phyloP scores from a whole-genome alignment of 306 rosid species.

The Datisca glomerata region DNA sequence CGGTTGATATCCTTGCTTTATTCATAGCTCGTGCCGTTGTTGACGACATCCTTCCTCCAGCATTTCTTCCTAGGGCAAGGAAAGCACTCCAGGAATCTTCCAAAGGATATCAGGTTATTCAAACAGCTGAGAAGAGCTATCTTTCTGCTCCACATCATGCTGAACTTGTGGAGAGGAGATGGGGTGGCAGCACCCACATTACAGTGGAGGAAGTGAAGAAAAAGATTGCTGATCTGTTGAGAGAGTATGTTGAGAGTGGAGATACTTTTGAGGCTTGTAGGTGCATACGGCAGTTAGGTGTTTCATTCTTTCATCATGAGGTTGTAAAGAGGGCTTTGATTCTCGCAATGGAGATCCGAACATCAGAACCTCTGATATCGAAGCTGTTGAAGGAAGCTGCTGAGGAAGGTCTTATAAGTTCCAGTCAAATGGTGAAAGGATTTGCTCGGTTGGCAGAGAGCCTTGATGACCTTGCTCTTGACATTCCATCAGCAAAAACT shows the following conservation, averaged over 20 bases:
- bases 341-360: constrained; percentile 73
- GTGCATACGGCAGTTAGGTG: constrained; percentile 88
- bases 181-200: constrained; percentile 99
- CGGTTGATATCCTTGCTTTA: constrained; percentile 88
- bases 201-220: constrained; percentile 95
- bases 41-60: constrained; percentile 95
- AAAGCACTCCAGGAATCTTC: constrained; percentile 83
- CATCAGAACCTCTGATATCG: constrained; percentile 54
- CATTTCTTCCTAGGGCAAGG: constrained; percentile 72
- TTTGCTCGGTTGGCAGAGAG: constrained; percentile 83
- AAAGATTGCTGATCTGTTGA: constrained; percentile 68
- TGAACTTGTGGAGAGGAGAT: constrained; percentile 84
- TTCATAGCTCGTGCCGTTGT: constrained; percentile 97
- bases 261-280: constrained; percentile 88
- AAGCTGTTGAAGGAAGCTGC: constrained; percentile 88
- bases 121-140: constrained; percentile 84
- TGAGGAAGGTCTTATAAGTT: constrained; percentile 88
- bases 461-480: constrained; percentile 96
- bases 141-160: constrained; percentile 99
- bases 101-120: constrained; percentile 73
- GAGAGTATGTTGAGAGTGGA: constrained; percentile 72
- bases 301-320: constrained; percentile 93
- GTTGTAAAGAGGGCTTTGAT: constrained; percentile 89
- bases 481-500: constrained; percentile 73
- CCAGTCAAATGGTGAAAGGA: constrained; percentile 96